Evolutionary conservation across 2,329 filamentous ascomycete species (phyloP).

Genomic region (Neopestalotiopsis clavispora): DNA sequence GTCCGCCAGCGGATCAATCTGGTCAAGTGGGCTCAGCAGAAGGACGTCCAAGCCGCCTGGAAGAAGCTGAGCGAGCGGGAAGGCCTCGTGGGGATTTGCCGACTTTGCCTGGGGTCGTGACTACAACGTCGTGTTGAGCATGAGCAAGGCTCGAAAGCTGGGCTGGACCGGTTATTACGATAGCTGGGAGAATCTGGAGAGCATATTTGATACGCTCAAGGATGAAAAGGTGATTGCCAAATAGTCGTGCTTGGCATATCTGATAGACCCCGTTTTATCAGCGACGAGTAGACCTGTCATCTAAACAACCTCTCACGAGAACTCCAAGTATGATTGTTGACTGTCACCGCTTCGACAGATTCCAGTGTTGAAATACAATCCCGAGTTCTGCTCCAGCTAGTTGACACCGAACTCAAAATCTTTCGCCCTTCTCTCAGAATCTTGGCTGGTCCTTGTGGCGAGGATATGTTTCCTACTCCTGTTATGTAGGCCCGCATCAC

Average conservation of each 20-base stretch:
- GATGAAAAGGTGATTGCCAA: not conserved
- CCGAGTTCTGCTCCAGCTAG: not conserved
- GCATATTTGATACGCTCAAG: not conserved
- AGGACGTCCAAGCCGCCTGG: not conserved
- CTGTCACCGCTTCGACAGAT: not conserved
- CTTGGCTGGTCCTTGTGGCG: not conserved
- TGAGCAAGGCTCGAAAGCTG: not conserved
- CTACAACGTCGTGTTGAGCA: not conserved
- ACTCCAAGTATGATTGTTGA: not conserved
- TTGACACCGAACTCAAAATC: not conserved
- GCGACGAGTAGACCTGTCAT: too few species aligned
- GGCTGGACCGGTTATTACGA: not conserved
- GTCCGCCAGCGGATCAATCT: not conserved
- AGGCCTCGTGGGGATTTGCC: not conserved
- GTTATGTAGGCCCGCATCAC: not conserved
- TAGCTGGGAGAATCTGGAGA: not conserved
- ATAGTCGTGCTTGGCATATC: not conserved
- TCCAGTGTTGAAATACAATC: not conserved
- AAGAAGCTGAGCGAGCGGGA: not conserved
- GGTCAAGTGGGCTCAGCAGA: not conserved
- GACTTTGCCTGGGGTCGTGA: not conserved
- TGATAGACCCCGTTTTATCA: too few species aligned
- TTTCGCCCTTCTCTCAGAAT: not conserved
- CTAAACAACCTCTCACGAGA: too few species aligned
- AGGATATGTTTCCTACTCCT: conserved; percentile 4